Percentiles rank a stretch among this genome's conserved stretches.
phyloP scores from a whole-genome alignment of 2,329 filamentous ascomycete genomes.

The Sporothrix dimorphospora region DNA sequence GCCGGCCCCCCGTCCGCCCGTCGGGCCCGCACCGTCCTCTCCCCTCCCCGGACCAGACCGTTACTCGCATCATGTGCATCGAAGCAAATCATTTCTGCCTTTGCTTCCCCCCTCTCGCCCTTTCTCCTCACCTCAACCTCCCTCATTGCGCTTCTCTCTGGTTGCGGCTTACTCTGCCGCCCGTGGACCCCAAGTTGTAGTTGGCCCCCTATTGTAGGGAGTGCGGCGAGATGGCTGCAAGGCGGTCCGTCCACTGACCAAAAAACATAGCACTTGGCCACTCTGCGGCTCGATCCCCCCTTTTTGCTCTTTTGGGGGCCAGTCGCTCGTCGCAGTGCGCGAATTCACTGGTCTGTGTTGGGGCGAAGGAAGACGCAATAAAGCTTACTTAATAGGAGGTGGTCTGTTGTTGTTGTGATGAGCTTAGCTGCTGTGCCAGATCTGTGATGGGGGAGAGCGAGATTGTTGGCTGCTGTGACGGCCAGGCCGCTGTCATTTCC shows the following conservation, averaged over 20 bases:
- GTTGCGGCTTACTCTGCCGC: not conserved
- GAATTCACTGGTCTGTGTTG: not conserved
- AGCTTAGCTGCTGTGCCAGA: not conserved
- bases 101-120: too few species aligned
- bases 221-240: not conserved
- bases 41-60: not conserved
- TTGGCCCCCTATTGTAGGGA: not conserved
- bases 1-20: not conserved
- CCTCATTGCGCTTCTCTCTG: too few species aligned
- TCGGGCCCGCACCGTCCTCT: not conserved
- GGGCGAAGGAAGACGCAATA: not conserved
- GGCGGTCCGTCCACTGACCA: not conserved
- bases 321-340: not conserved
- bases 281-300: too few species aligned
- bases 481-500: not conserved
- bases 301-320: not conserved
- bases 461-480: not conserved
- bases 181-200: not conserved
- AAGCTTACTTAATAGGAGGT: not conserved
- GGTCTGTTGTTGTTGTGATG: not conserved
- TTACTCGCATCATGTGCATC: not conserved
- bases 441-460: not conserved
- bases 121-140: too few species aligned
- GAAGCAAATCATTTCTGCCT: not conserved
- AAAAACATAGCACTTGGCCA: too few species aligned